Conservation (phyloP, 257 asterid genomes). For the Coffea canephora region DNA sequence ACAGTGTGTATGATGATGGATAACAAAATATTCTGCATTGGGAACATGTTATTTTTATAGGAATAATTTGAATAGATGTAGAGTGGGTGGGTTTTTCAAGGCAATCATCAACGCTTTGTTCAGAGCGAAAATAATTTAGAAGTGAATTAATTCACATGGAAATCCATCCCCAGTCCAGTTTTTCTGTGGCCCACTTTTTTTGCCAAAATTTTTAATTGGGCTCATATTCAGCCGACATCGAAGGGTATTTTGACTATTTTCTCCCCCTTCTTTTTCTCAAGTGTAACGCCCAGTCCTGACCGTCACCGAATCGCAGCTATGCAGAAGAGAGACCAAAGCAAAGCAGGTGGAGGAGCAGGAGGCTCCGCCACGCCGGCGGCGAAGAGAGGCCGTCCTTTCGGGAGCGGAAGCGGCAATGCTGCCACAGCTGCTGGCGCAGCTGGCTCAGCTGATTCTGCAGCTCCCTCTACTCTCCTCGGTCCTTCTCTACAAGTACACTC, state of each 20-base stretch:
- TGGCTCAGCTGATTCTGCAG: slow-evolving; percentile 52
- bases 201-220: not conserved
- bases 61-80: too few species aligned
- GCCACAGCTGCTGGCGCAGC: slow-evolving; percentile 28
- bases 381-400: slow-evolving; percentile 90
- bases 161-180: not conserved
- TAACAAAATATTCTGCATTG: too few species aligned
- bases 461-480: slow-evolving; percentile 81
- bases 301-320: slow-evolving; percentile 26
- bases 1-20: too few species aligned
- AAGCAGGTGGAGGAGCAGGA: slow-evolving; percentile 60
- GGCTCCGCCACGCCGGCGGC: slow-evolving; percentile 76
- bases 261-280: not conserved
- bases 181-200: not conserved
- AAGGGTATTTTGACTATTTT: too few species aligned
- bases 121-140: too few species aligned
- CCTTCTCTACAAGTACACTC: slow-evolving; percentile 92
- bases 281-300: not conserved
- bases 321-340: slow-evolving; percentile 87
- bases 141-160: not conserved
- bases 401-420: slow-evolving; percentile 57
- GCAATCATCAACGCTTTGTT: too few species aligned
- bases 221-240: not conserved
- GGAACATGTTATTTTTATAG: too few species aligned
- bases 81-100: too few species aligned